Base-by-base conservation (phyloP, 1,284 basidiomycete genomes). In the Phellinidium pouzarii region DNA sequence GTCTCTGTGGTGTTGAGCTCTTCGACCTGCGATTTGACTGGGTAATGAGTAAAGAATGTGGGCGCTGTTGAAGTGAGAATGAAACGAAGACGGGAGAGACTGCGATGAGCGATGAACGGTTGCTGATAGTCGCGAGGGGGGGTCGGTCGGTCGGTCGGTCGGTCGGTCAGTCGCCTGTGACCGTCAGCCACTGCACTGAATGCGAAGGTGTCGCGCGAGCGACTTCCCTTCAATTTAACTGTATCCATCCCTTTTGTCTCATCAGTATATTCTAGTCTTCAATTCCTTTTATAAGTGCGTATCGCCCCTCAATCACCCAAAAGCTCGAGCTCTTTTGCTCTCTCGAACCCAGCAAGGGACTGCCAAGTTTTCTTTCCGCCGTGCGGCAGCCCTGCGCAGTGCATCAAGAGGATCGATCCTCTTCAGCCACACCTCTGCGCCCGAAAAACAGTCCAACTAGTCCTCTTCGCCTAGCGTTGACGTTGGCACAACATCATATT, bases 1-100 rank as follows among this genome's bases (percentile, higher is more conserved):
- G 25, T 17, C 12, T n/a, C 37, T 9, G 25, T 19, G 44, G 37
- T 17, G 48, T 14, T 26, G 25, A 27, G 12, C 26, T 36, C 25
- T 23, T 56, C 57, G 59, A 29, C 57, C 57, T 50, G 55, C 59
- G 57, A 59, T 34, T n/a, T 36, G 22, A 19, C 43, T 14, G 44
- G 38, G 12, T 20, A 27, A 19, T 42, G 22, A 36, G 23, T 29
- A 53, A 53, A n/a, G 55, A 56, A 25, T 27, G 38, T 44, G 19
- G 14, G 17, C 38, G 26, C 25, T 43, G 44, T 12, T 17, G n/a
- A 26, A 14, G 11, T 11, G 12, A 34, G 17, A 34, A 46, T 34
- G 25, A 17, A 46, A 46, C 29, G 34, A 46, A 46, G 44, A 46
- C 27, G 25, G 20, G 11, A 9, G 23, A 44, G 44, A 36, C n/a